Evolutionary conservation across 73 alveolate species (phyloP).

Genomic region (Tetrahymena borealis): DNA sequence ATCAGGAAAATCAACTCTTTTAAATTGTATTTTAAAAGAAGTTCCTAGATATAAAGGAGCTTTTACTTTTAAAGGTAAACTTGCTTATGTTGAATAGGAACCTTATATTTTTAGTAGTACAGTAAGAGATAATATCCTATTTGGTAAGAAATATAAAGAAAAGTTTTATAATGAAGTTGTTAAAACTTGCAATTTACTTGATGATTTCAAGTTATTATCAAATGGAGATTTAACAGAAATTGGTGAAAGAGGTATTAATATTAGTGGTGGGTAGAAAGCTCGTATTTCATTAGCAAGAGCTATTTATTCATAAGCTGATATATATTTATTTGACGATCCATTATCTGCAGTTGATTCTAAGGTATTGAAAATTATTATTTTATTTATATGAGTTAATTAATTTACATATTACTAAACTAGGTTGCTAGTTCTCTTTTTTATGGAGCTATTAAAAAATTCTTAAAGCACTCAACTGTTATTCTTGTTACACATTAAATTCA

Average conservation of each 20-base stretch:
- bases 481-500: slow-evolving; percentile 70
- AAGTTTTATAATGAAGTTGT: slow-evolving; percentile 62
- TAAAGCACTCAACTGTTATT: slow-evolving; percentile 79
- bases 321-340: slow-evolving; percentile 63
- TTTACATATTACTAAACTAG: neutral
- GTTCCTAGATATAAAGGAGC: slow-evolving; percentile 32
- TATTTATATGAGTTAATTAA: neutral
- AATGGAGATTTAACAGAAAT: slow-evolving; percentile 81
- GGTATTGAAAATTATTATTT: slow-evolving; percentile 46
- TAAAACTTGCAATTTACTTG: slow-evolving; percentile 68
- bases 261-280: slow-evolving; percentile 89
- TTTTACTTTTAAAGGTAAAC: slow-evolving; percentile 2
- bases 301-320: slow-evolving; percentile 64
- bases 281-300: slow-evolving; percentile 84
- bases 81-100: slow-evolving; percentile 70
- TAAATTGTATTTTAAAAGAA: slow-evolving; percentile 61
- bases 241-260: slow-evolving; percentile 81
- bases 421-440: slow-evolving; percentile 81
- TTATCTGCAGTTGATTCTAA: slow-evolving; percentile 65
- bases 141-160: slow-evolving; percentile 66
- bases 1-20: slow-evolving; percentile 57
- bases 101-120: slow-evolving; percentile 89
- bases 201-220: slow-evolving; percentile 70
- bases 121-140: slow-evolving; percentile 83
- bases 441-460: slow-evolving; percentile 65